These are phyloP conservation scores for Solanum dulcamara DNA, from an alignment of 257 asterid genomes.

Conservation along the genomic window DNA sequence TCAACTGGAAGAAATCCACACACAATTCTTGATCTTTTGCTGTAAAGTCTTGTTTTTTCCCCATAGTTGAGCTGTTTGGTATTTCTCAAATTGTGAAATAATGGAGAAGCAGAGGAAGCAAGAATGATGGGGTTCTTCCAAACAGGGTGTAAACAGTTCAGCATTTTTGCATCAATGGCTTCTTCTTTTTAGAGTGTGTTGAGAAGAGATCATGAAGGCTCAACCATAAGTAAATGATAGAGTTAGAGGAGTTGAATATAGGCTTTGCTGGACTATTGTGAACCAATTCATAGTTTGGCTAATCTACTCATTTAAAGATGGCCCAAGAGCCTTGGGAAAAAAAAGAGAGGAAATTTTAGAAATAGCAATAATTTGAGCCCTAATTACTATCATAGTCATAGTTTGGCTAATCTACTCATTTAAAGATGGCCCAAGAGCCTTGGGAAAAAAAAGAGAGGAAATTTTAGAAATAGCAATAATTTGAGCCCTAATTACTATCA, in stretches of 20 bases:
- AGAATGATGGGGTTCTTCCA: constrained; percentile 17
- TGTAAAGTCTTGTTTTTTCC: constrained; percentile 3
- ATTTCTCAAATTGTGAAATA: constrained; percentile 7
- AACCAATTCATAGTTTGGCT: neutral
- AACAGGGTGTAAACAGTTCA: constrained; percentile 15
- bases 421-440: no score
- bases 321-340: neutral
- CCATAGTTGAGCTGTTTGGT: constrained; percentile 14
- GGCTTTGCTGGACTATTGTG: neutral
- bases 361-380: neutral
- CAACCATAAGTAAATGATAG: neutral
- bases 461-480: neutral
- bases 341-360: neutral
- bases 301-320: neutral
- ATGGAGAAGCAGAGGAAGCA: constrained; percentile 14
- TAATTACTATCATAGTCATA: neutral
- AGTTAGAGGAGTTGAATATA: neutral
- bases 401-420: neutral
- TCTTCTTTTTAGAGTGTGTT: neutral
- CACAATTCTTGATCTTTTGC: constrained; percentile 13
- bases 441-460: neutral
- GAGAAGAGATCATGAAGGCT: neutral
- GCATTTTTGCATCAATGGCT: neutral
- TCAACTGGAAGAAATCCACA: constrained; percentile 61
- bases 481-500: neutral